Conservation (phyloP, 2,329 filamentous ascomycete genomes). For the Xylaria sp. region DNA sequence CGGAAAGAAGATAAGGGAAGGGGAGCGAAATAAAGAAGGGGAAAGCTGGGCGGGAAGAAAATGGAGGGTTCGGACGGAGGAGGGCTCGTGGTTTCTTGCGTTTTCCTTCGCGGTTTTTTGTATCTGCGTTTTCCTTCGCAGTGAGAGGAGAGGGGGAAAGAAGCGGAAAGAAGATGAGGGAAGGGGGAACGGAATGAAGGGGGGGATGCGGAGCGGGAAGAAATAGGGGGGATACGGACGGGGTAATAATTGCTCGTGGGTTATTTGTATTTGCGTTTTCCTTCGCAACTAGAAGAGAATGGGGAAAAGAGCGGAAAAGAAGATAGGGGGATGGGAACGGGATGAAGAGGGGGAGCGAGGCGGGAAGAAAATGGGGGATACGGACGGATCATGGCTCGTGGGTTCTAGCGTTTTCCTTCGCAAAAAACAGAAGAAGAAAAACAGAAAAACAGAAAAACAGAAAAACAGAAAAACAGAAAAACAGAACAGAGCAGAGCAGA, state of each 20-base stretch:
- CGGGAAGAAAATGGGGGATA: background rate
- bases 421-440: background rate
- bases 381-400: background rate
- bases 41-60: background rate
- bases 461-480: background rate
- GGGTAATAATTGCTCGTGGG: background rate
- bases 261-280: slow-evolving; percentile 1
- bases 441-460: no score
- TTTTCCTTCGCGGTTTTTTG: no score
- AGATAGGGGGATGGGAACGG: background rate
- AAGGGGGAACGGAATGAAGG: background rate
- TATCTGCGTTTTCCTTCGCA: no score
- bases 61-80: background rate
- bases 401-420: slow-evolving; percentile 1
- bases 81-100: no score
- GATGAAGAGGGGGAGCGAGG: background rate
- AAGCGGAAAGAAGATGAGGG: background rate
- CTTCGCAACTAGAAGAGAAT: background rate
- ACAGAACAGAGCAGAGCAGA: background rate
- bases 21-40: background rate
- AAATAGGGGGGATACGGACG: background rate
- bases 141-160: background rate
- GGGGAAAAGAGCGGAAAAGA: no score
- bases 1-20: background rate
- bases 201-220: background rate